These are phyloP conservation scores for Pistacia vera DNA, from an alignment of 345 rosid species.

Conservation along the genomic window DNA sequence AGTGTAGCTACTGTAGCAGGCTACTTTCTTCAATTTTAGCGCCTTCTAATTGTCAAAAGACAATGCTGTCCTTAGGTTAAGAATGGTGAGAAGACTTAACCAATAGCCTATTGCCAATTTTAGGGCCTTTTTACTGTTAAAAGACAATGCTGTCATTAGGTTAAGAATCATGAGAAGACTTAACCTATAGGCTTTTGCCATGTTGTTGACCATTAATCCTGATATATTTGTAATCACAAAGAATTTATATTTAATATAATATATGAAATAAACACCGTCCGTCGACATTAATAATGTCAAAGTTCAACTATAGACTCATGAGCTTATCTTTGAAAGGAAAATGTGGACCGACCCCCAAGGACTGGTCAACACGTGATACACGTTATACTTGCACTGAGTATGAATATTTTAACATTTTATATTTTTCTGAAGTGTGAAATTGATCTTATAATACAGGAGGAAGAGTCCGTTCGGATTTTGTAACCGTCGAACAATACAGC, in stretches of 20 bases:
- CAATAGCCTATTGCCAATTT: too few relatives aligned
- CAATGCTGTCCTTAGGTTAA: constrained; percentile 19
- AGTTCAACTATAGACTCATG: constrained; percentile 15
- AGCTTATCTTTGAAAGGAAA: not conserved
- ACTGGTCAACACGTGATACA: constrained; percentile 7
- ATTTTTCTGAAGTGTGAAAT: not conserved
- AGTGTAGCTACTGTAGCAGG: not conserved
- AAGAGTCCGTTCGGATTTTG: constrained; percentile 27
- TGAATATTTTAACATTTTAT: not conserved
- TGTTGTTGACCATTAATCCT: too few relatives aligned
- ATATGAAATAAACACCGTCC: too few relatives aligned
- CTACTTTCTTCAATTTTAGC: constrained; percentile 20
- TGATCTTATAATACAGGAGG: constrained; percentile 19
- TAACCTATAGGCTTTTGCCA: too few relatives aligned
- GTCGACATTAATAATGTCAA: not conserved
- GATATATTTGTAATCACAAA: too few relatives aligned
- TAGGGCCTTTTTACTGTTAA: too few relatives aligned
- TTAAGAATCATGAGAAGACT: too few relatives aligned
- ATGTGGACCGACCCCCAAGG: not conserved
- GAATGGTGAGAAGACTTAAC: too few relatives aligned
- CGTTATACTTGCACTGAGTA: not conserved
- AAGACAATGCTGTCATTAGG: too few relatives aligned
- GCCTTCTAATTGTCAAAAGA: constrained; percentile 9
- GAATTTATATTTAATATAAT: too few relatives aligned
- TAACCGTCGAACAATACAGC: constrained; percentile 29